phyloP scores from a whole-genome alignment of 2,329 filamentous ascomycete species.

The Ceratocystis ficicola region DNA sequence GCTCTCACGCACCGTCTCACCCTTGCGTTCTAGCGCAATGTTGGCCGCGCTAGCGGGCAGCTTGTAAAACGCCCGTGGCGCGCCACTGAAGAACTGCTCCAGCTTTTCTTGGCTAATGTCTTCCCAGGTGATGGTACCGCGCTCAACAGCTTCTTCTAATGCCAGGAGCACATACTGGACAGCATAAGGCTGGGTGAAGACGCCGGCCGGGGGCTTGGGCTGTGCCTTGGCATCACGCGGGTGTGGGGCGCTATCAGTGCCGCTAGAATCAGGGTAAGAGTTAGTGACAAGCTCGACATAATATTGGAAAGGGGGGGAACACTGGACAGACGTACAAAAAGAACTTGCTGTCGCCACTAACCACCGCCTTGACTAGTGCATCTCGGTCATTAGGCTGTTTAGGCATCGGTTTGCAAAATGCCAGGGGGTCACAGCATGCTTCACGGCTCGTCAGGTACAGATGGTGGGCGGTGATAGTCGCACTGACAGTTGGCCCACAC shows the following conservation, averaged over 20 bases:
- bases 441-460: slow-evolving; percentile 69
- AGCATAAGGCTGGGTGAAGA: slow-evolving; percentile 66
- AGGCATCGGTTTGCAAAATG: slow-evolving; percentile 67
- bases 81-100: slow-evolving; percentile 41
- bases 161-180: slow-evolving; percentile 50
- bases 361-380: slow-evolving; percentile 54
- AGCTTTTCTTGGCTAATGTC: slow-evolving; percentile 45
- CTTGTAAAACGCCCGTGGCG: slow-evolving; percentile 44
- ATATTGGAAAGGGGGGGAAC: not conserved
- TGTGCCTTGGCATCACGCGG: slow-evolving; percentile 45
- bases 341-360: slow-evolving; percentile 51
- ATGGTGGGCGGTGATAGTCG: slow-evolving; percentile 78
- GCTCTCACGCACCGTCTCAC: slow-evolving; percentile 32
- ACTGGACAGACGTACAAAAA: slow-evolving; percentile 47
- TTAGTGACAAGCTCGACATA: not conserved
- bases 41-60: slow-evolving; percentile 27
- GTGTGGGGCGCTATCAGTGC: slow-evolving; percentile 55
- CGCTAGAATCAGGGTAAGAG: slow-evolving; percentile 26
- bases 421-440: slow-evolving; percentile 42
- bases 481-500: slow-evolving; percentile 64
- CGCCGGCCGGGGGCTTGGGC: slow-evolving; percentile 54
- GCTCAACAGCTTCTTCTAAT: slow-evolving; percentile 48
- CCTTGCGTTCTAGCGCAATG: slow-evolving; percentile 33
- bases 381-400: slow-evolving; percentile 61
- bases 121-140: slow-evolving; percentile 38